A percentile compares a stretch with the other conserved stretches of the same genome.
phyloP scores from a whole-genome alignment of 805 yeast species.

The Lachancea thermotolerans region DNA sequence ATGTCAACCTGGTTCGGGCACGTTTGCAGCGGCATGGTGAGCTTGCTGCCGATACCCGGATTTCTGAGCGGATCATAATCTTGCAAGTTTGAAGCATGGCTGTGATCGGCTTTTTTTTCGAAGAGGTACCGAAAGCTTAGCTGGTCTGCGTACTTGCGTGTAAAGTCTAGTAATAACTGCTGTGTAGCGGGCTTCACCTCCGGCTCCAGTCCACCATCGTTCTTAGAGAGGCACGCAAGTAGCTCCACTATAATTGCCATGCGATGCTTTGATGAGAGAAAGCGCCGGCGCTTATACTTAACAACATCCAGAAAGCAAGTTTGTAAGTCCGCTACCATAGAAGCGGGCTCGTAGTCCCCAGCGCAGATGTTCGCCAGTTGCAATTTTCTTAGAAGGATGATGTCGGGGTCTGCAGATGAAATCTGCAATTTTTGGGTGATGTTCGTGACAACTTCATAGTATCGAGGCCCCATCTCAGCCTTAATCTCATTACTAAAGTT shows the following conservation, averaged over 20 bases:
- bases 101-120: slow-evolving; percentile 2
- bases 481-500: slow-evolving; percentile 15
- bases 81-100: neutral
- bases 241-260: slow-evolving; percentile 12
- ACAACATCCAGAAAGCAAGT: slow-evolving; percentile 1
- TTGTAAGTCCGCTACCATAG: neutral
- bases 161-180: slow-evolving; percentile 10
- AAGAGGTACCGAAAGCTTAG: slow-evolving; percentile 19
- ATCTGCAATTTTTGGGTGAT: slow-evolving; percentile 6
- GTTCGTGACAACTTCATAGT: slow-evolving; percentile 10
- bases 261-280: neutral
- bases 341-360: slow-evolving; percentile 8
- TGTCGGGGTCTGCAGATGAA: neutral
- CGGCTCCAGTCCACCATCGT: neutral
- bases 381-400: slow-evolving; percentile 12
- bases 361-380: slow-evolving; percentile 18
- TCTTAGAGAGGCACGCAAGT: slow-evolving; percentile 11
- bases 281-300: neutral
- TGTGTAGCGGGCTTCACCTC: slow-evolving; percentile 8
- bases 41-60: slow-evolving; percentile 11
- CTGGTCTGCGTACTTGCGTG: slow-evolving; percentile 13
- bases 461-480: slow-evolving; percentile 14
- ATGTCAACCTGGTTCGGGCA: slow-evolving; percentile 22
- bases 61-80: slow-evolving; percentile 15
- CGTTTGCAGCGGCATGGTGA: slow-evolving; percentile 1